These are phyloP conservation scores for Byssothecium circinans DNA, from an alignment of 2,329 filamentous ascomycete species.

Conservation along the genomic window DNA sequence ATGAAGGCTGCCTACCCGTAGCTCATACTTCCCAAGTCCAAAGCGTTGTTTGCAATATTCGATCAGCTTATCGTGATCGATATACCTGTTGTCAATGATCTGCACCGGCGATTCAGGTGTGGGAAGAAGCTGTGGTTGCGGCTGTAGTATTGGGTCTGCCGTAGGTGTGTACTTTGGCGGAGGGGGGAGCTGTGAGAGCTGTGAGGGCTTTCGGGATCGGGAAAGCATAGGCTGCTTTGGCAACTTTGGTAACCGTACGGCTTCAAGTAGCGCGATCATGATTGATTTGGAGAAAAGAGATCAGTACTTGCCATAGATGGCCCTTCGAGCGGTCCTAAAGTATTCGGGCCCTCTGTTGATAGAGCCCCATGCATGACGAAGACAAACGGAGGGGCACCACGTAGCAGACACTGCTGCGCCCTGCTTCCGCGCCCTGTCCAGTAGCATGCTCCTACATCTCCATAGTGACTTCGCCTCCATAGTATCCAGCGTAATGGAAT, in stretches of 20 bases:
- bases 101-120: conserved; percentile 4
- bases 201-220: not conserved
- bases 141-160: not conserved
- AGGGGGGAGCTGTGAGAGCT: not conserved
- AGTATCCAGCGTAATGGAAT: not conserved
- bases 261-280: not conserved
- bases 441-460: not conserved
- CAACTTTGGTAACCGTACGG: not conserved
- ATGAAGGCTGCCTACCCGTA: conserved; percentile 8
- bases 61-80: conserved; percentile 20
- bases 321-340: not conserved
- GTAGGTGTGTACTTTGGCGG: not conserved
- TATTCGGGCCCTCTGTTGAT: not conserved
- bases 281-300: not conserved
- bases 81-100: conserved; percentile 24
- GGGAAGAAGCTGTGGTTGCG: not conserved
- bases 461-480: not conserved
- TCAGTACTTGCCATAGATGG: not conserved
- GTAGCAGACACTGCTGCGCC: conserved; percentile 1
- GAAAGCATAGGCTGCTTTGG: not conserved
- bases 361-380: not conserved
- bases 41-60: conserved; percentile 15
- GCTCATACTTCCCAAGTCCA: conserved; percentile 11
- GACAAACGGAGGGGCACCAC: conserved; percentile 2
- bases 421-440: not conserved